Base-by-base conservation (phyloP, 2,329 filamentous ascomycete genomes). In the Aureobasidium pullulans region DNA sequence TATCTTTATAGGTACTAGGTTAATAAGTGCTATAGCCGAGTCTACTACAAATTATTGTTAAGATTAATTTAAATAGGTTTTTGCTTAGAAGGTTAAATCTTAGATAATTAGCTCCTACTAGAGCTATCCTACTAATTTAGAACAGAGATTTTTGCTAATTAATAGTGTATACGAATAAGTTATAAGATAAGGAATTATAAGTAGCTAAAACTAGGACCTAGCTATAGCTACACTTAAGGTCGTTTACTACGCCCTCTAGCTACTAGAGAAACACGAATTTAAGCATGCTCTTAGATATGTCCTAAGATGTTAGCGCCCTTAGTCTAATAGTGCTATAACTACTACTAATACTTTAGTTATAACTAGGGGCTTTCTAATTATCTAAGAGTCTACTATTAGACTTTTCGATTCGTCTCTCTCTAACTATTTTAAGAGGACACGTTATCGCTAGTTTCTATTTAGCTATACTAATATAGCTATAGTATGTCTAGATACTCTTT, bases 121-220 rank as follows among this genome's bases (percentile, higher is more conserved):
- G 19, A 19, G 19, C 19, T 19, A 19, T 19, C 19, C 19, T 19
- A 2, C 19, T 2, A 2, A 19, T 19, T 19, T 2, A 19, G 19
- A 19, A 19, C 19, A 2, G 19, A 19, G 19, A 19, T 19, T 2
- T 19, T 19, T 2, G 19, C 19, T 19, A 2, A 19, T 19, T 2
- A 2, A 19, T 19, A 2, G 19, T 19, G 19, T 2, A 19, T 19
- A 19, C 19, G 19, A 19, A 19, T 2, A 19, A 19, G 19, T 19
- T 2, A 19, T 19, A 2, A 19, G 19, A 19, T 2, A 19, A 19
- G 19, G 2, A 19, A 19, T 19, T 2, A 19, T 19, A 2, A 19
- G 19, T 2, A 19, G 19, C 19, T 2, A 19, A 19, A 19, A 19
- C 19, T 2, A 72, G 19, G n/a, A 6, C n/a, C n/a, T 42, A 1